These are phyloP conservation scores for Macadamia integrifolia DNA, from an alignment of 164 flowering plant genomes.

Conservation along the genomic window DNA sequence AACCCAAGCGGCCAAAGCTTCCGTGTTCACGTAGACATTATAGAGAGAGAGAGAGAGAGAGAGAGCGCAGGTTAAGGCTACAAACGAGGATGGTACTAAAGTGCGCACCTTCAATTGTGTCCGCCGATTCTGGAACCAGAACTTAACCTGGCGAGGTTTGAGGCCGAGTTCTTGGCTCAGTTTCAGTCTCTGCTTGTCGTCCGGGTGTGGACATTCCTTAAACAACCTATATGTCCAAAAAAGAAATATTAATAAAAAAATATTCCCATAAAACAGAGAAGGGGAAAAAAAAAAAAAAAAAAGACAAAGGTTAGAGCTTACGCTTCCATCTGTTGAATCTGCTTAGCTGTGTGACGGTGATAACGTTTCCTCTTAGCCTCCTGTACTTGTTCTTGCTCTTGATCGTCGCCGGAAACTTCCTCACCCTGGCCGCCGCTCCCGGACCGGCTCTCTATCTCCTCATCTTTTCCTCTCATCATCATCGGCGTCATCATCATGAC, in stretches of 20 bases:
- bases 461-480: conserved; percentile 35
- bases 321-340: conserved; percentile 99
- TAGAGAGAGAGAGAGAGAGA: no score
- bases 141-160: conserved; percentile 92
- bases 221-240: conserved; percentile 43
- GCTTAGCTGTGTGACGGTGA: conserved; percentile 82
- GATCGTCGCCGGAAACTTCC: conserved; percentile 58
- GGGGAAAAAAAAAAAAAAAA: neutral
- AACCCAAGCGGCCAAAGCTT: no score
- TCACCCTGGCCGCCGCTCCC: conserved; percentile 80
- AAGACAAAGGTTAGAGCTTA: conserved; percentile 23
- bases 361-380: conserved; percentile 75
- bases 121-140: conserved; percentile 95
- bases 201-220: conserved; percentile 91
- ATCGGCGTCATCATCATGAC: conserved; percentile 1
- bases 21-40: neutral
- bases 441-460: conserved; percentile 71
- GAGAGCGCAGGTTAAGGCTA: no score
- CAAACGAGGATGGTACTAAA: neutral
- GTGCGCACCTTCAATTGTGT: conserved; percentile 86
- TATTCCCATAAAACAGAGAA: neutral
- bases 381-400: conserved; percentile 36
- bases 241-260: neutral
- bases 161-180: conserved; percentile 86
- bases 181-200: conserved; percentile 82